phyloP scores from a whole-genome alignment of 2,329 filamentous ascomycete genomes.

The Xylariomycetidae sp. region DNA sequence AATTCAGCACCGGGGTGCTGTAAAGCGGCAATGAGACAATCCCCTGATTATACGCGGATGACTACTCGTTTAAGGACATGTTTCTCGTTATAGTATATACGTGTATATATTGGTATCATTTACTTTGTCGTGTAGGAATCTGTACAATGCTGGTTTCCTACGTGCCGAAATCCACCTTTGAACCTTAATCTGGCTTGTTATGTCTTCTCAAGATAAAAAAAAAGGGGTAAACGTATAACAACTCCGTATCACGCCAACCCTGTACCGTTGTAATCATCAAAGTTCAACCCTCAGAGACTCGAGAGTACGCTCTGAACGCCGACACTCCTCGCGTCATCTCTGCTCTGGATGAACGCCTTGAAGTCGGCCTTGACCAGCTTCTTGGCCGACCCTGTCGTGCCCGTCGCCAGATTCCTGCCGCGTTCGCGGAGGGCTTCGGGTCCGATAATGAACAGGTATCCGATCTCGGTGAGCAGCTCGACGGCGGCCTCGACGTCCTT shows the following conservation, averaged over 20 bases:
- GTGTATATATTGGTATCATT: no score
- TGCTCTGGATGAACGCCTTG: conserved; percentile 75
- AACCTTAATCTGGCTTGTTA: not conserved
- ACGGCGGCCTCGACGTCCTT: conserved; percentile 65
- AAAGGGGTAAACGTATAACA: not conserved
- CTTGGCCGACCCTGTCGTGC: conserved; percentile 33
- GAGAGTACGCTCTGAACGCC: conserved; percentile 81
- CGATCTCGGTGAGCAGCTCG: conserved; percentile 88
- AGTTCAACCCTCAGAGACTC: conserved; percentile 42
- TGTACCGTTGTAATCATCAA: not conserved
- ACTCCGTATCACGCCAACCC: no score
- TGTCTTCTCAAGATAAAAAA: not conserved
- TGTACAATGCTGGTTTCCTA: no score
- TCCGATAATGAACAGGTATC: conserved; percentile 91
- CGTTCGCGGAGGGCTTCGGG: conserved; percentile 71
- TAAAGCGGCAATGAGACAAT: no score
- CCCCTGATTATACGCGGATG: no score
- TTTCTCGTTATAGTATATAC: no score
- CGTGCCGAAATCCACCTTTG: no score
- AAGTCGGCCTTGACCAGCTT: conserved; percentile 66
- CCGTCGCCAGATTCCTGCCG: conserved; percentile 51
- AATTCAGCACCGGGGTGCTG: no score
- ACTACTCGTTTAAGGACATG: no score
- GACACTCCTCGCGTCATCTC: conserved; percentile 76
- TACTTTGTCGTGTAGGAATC: no score